These are phyloP conservation scores for Coprinopsis marcescibilis DNA, from an alignment of 768 basidiomycete genomes.

Conservation along the genomic window DNA sequence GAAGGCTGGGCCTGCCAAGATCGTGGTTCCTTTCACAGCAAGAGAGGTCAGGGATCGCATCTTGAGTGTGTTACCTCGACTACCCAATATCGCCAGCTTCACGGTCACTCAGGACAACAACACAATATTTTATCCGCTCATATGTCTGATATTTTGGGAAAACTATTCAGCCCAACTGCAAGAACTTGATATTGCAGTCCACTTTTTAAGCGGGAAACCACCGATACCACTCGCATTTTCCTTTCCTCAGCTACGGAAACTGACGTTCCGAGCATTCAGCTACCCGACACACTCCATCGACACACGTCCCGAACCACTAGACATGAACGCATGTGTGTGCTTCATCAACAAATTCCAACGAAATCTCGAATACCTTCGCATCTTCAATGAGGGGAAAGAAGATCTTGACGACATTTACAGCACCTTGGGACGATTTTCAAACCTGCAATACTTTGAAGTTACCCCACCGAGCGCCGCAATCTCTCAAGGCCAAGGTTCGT, in stretches of 20 bases:
- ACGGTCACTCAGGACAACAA: conserved; percentile 3
- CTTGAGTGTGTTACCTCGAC: conserved; percentile 5
- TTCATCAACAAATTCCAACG: conserved; percentile 6
- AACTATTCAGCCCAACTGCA: conserved; percentile 4
- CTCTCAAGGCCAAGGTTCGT: too few relatives aligned
- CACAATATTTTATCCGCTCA: background rate
- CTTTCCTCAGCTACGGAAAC: conserved; percentile 5
- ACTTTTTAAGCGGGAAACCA: background rate
- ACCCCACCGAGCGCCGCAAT: background rate
- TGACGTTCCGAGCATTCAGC: background rate
- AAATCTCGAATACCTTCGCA: background rate
- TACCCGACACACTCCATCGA: background rate
- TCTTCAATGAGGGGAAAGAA: background rate
- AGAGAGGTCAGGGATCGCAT: conserved; percentile 1
- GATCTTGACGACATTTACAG: background rate
- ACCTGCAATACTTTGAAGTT: conserved; percentile 1
- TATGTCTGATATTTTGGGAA: conserved; percentile 8
- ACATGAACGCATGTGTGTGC: background rate
- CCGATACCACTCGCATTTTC: conserved; percentile 4
- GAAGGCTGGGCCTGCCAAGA: background rate
- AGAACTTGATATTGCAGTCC: conserved; percentile 9
- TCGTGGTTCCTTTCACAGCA: background rate
- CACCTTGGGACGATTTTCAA: background rate
- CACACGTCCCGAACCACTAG: too few relatives aligned
- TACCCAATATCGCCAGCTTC: conserved; percentile 9